Base-by-base conservation (phyloP, 257 asterid genomes). In the Capsicum rhomboideum region DNA sequence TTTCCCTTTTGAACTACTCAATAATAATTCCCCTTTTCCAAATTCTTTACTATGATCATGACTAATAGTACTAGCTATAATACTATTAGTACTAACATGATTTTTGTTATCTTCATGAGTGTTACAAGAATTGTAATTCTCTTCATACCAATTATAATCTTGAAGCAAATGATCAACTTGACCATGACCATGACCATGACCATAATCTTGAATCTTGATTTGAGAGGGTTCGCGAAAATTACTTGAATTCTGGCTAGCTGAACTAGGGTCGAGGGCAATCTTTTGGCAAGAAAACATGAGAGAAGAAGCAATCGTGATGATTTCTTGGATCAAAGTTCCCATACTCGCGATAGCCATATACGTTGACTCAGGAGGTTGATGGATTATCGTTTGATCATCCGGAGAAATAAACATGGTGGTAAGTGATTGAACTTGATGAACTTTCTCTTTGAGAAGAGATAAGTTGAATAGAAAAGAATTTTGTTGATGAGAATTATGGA, bases 281-380 rank as follows among this genome's bases (percentile, higher is more conserved):
- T 94, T 94, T 66, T 95, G 99, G 82, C 95, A 92, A 18, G 97
- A 31, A 53, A 89, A 94, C 95, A 92, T 90, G 94, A 95, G 89
- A 3, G 98, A 91, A 3, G 97, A 92, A 0, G 99, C 92, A 0
- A 92, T 89, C 75, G 86, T 89, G 49, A 94, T 89, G 80, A 94
- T 95, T 87, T 95, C 99, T 90, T 95, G 98, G 85, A 95, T 90
- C 37, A 94, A 82, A 63, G 93, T 89, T 37, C 87, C 93, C 87
- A 94, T 85, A 23, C 91, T 89, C 6, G 97, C 92, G 5, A 86
- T 56, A 18, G 90, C 91, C 23, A 90, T 42, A 20, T 86, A 87
- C 52, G 90, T 89, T 55, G 97, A 87, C 89, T 89, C 92, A 4
- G 85, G 86, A 16, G 77, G 72, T 8, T 83, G 92, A 31, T 37